phyloP scores from a whole-genome alignment of 495 filamentous ascomycete genomes.

The Tuber brumale region DNA sequence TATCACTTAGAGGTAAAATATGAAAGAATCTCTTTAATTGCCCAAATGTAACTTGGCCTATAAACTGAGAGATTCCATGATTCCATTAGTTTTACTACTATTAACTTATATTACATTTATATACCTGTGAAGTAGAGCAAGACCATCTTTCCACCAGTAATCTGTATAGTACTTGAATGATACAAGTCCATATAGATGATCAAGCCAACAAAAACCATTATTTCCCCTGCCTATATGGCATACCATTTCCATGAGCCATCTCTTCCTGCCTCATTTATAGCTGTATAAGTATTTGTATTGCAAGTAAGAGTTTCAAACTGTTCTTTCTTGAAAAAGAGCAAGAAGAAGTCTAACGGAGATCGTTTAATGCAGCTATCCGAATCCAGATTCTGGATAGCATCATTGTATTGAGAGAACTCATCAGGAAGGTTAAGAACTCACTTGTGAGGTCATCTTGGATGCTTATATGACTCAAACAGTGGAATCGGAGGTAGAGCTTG shows the following conservation, averaged over 20 bases:
- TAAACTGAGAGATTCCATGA: background rate
- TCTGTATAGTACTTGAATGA: background rate
- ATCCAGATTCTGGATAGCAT: background rate
- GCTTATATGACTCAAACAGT: background rate
- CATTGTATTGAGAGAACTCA: background rate
- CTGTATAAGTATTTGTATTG: background rate
- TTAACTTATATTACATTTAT: background rate
- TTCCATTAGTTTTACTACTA: background rate
- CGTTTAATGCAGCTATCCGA: background rate
- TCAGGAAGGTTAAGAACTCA: background rate
- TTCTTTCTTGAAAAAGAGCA: background rate
- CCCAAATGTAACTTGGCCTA: background rate
- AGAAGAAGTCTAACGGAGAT: background rate
- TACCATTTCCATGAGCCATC: background rate
- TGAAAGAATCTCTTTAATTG: background rate
- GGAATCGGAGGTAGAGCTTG: background rate
- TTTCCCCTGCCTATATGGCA: background rate
- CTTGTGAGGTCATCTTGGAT: background rate
- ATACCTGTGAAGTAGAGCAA: background rate
- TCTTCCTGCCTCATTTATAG: background rate
- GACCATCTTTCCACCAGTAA: background rate
- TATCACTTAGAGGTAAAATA: background rate
- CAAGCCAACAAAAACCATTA: background rate
- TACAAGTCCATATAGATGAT: background rate
- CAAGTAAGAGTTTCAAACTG: background rate